phyloP scores from a whole-genome alignment of 108 stramenopile genomes.

The Mediolabrus comicus region DNA sequence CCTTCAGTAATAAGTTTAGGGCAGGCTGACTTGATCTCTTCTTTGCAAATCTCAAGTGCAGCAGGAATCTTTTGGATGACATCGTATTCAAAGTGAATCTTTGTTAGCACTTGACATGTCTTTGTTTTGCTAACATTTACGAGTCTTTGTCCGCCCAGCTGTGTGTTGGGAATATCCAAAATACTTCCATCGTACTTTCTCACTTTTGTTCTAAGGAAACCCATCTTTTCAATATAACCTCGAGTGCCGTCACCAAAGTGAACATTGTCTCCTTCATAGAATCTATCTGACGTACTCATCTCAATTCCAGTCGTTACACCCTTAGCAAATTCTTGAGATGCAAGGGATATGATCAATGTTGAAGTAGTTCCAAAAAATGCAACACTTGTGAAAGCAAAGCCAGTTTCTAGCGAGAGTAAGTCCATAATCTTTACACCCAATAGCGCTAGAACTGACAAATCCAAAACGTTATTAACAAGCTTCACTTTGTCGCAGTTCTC shows the following conservation, averaged over 20 bases:
- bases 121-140: constrained; percentile 4
- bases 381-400: constrained; percentile 1
- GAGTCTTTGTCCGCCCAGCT: constrained; percentile 6
- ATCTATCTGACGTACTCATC: constrained; percentile 16
- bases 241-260: constrained; percentile 28
- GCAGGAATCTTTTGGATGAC: constrained; percentile 12
- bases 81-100: constrained; percentile 9
- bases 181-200: constrained; percentile 5
- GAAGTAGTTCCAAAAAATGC: constrained; percentile 22
- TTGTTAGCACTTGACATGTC: constrained; percentile 1
- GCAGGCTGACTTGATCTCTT: constrained; percentile 20
- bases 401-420: constrained; percentile 17
- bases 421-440: constrained; percentile 17
- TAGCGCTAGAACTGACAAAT: constrained; percentile 4
- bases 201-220: constrained; percentile 35
- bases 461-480: constrained; percentile 24
- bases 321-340: constrained; percentile 31
- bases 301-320: constrained; percentile 16
- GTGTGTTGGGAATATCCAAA: constrained; percentile 14
- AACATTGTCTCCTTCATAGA: constrained; percentile 26
- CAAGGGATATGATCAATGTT: constrained; percentile 15
- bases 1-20: constrained; percentile 15
- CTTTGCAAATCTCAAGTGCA: constrained; percentile 4
- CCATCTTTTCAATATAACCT: constrained; percentile 43
- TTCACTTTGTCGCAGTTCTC: constrained; percentile 50